Conservation (phyloP, 257 asterid species). For the Solanum clarkiae region DNA sequence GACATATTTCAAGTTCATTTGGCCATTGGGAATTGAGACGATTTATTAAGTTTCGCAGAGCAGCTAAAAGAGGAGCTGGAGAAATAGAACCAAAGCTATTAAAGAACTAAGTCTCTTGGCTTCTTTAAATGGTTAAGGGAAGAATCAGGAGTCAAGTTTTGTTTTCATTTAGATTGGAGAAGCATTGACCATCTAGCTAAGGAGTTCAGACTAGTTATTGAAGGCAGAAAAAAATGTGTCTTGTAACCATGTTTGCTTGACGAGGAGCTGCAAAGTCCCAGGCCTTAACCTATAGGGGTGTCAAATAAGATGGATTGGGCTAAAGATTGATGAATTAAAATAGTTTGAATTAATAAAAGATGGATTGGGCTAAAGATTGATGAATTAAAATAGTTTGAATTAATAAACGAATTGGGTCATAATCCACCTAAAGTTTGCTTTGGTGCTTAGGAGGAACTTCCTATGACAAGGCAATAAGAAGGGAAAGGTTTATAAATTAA, state of each 20-base stretch:
- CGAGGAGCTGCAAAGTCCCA: not conserved
- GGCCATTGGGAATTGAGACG: not conserved
- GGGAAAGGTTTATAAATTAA: too few relatives aligned
- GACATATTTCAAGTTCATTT: not conserved
- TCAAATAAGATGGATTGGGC: not conserved
- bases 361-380: not conserved
- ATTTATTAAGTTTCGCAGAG: not conserved
- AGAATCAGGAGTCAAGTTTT: not conserved
- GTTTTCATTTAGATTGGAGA: not conserved
- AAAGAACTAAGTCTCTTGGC: not conserved
- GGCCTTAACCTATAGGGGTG: not conserved
- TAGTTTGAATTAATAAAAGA: not conserved
- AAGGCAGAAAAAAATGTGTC: not conserved
- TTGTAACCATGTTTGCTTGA: not conserved
- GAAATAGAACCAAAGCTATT: not conserved
- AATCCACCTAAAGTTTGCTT: not conserved
- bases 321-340: not conserved
- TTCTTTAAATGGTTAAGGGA: not conserved
- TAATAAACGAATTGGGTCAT: not conserved
- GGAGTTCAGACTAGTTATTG: not conserved
- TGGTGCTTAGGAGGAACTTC: not conserved
- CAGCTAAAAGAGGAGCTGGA: not conserved
- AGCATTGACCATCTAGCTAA: not conserved
- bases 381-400: not conserved
- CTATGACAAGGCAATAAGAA: too few relatives aligned